Percentiles rank a stretch among this genome's conserved stretches.
Conservation (phyloP, 352 stramenopile species). For the Phytophthora citrophthora region DNA sequence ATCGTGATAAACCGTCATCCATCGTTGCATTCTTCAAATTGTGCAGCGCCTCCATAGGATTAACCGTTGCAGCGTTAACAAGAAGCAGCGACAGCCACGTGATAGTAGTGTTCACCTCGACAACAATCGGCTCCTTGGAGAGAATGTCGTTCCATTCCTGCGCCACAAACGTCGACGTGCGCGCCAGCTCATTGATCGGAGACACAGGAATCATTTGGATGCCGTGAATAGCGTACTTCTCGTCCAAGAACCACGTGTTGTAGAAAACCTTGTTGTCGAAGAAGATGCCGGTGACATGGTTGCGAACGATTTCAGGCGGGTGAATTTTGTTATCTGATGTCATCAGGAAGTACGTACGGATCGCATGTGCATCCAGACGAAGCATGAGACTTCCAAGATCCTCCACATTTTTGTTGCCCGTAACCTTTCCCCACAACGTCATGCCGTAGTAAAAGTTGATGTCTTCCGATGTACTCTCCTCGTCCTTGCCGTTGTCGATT, state of each 20-base stretch:
- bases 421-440: conserved; percentile 74
- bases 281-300: conserved; percentile 81
- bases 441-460: conserved; percentile 86
- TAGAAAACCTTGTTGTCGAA: conserved; percentile 82
- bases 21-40: conserved; percentile 59
- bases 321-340: conserved; percentile 65
- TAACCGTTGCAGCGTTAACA: conserved; percentile 68
- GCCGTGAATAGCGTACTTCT: conserved; percentile 77
- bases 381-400: conserved; percentile 81
- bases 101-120: conserved; percentile 38
- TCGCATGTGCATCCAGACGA: conserved; percentile 60
- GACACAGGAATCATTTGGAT: conserved; percentile 85
- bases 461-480: conserved; percentile 80
- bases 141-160: conserved; percentile 83
- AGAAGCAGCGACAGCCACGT: conserved; percentile 76
- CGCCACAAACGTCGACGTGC: conserved; percentile 62
- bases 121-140: conserved; percentile 66
- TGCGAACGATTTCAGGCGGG: conserved; percentile 63
- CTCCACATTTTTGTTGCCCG: conserved; percentile 60
- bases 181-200: conserved; percentile 71
- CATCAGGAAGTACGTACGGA: conserved; percentile 80
- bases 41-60: conserved; percentile 53
- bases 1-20: conserved; percentile 70
- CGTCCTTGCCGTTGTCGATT: conserved; percentile 71
- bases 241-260: conserved; percentile 72